Base-by-base conservation (phyloP, 2,329 filamentous ascomycete species). In the Fusarium goolgardi region DNA sequence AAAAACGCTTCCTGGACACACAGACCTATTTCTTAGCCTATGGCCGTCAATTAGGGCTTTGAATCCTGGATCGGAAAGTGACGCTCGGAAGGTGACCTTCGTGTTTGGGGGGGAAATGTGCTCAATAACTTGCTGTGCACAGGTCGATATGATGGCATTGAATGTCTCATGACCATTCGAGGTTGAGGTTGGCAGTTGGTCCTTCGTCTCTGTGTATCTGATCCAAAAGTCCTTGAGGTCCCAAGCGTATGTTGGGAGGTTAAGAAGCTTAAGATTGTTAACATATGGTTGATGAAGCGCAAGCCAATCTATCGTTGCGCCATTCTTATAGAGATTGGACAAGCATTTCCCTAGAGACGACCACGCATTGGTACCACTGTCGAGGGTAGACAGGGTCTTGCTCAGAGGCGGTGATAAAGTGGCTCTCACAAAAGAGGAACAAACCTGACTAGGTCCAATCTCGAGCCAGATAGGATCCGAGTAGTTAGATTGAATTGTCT, bases 211-310 rank as follows among this genome's bases (percentile, higher is more conserved):
- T 27, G 45, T 49, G 29, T 44, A 43, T 11, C n/a, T 31, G 39
- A 54, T 54, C 51, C 51, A 54, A 41, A n/a, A 54, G 15, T 54
- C 27, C 20, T 43, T 21, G 5, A 44, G 21, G 15, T 54, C 39
- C 51, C 51, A 54, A 15, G 39, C 27, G 20, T 54, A 54, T 12
- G 25, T 34, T 2, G 51, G 51, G 3, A 54, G 29, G 6, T 27
- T 44, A 18, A 34, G 29, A 10, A 49, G n/a, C 10, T 27, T 25
- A n/a, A 34, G 27, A 9, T 23, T 41, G 13, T 35, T 16, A 11
- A 35, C 27, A 34, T 49, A 49, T 18, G 46, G 46, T 12, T 32
- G 29, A 9, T 49, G 29, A 34, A 49, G 32, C 12, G 27, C 27
- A 37, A 49, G 46, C 46, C 46, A 49, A 23, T 49, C 46, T 6